Evolutionary conservation across 2,329 filamentous ascomycete genomes (phyloP).

Genomic region (Fusarium bactridioides): DNA sequence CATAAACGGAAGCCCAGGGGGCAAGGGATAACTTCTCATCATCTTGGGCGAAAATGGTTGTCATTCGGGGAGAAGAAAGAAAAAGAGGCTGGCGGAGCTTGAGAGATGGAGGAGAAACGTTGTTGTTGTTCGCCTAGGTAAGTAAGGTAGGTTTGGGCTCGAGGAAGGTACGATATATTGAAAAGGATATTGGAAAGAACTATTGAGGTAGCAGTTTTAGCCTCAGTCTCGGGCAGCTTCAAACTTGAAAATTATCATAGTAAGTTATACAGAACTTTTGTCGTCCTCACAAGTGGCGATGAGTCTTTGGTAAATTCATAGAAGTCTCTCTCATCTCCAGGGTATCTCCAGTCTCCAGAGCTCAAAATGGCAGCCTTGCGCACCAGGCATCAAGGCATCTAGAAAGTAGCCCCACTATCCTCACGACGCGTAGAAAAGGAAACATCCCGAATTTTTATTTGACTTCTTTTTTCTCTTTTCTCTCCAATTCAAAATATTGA

Average conservation of each 20-base stretch:
- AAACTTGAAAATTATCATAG: background rate
- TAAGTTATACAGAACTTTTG: too few species aligned
- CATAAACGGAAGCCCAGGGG: background rate
- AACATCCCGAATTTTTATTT: conserved; percentile 20
- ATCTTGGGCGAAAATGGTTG: rapidly evolving
- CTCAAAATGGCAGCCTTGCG: conserved; percentile 15
- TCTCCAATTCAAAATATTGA: conserved; percentile 49
- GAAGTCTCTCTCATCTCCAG: background rate
- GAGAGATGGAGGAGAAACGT: background rate
- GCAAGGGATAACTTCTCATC: background rate
- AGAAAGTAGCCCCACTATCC: conserved; percentile 31
- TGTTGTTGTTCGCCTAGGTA: rapidly evolving
- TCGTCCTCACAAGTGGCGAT: too few species aligned
- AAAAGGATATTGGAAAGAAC: background rate
- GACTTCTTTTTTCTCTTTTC: conserved; percentile 27
- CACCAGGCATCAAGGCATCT: conserved; percentile 27
- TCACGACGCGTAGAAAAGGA: conserved; percentile 29
- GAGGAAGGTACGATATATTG: background rate
- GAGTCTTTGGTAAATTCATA: too few species aligned
- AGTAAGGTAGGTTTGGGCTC: too few species aligned
- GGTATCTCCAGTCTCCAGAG: background rate
- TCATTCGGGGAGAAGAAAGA: background rate
- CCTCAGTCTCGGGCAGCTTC: background rate
- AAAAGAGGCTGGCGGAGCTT: background rate
- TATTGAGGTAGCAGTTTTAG: background rate